phyloP scores from a whole-genome alignment of 345 rosid genomes.

The Citrus hindsii region DNA sequence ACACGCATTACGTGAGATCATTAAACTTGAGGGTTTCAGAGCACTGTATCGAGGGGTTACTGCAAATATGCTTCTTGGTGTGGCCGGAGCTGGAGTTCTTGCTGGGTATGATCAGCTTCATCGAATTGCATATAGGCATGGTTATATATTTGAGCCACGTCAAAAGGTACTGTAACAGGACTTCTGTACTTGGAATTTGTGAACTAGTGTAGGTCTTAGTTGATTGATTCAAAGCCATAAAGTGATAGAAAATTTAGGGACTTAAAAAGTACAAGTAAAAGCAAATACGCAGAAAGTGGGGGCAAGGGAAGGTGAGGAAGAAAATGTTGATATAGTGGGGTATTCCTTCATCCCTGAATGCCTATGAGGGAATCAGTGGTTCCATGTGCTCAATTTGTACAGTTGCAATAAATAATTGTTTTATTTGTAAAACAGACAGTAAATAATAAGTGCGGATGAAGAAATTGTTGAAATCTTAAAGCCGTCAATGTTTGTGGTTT shows the following conservation, averaged over 20 bases:
- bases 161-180: constrained; percentile 34
- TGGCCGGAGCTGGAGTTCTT: constrained; percentile 95
- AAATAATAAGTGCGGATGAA: not conserved
- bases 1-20: constrained; percentile 71
- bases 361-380: not conserved
- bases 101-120: constrained; percentile 92
- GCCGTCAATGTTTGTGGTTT: not conserved
- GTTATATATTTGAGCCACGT: constrained; percentile 32
- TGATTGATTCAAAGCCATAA: not conserved
- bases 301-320: not conserved
- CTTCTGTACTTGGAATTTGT: not conserved
- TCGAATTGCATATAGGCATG: constrained; percentile 46
- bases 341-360: not conserved
- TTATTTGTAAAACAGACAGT: not conserved
- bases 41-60: constrained; percentile 77
- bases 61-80: constrained; percentile 93
- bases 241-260: not conserved
- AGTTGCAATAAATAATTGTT: not conserved
- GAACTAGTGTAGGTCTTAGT: not conserved
- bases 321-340: not conserved
- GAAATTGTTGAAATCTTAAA: not conserved
- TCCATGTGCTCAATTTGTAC: not conserved
- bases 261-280: not conserved
- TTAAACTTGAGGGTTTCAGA: constrained; percentile 57
- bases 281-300: not conserved